Percentiles rank a stretch among this genome's conserved stretches.
Evolutionary conservation across 2,329 filamentous ascomycete species (phyloP).

Genomic region (Davidsoniella eucalypti): DNA sequence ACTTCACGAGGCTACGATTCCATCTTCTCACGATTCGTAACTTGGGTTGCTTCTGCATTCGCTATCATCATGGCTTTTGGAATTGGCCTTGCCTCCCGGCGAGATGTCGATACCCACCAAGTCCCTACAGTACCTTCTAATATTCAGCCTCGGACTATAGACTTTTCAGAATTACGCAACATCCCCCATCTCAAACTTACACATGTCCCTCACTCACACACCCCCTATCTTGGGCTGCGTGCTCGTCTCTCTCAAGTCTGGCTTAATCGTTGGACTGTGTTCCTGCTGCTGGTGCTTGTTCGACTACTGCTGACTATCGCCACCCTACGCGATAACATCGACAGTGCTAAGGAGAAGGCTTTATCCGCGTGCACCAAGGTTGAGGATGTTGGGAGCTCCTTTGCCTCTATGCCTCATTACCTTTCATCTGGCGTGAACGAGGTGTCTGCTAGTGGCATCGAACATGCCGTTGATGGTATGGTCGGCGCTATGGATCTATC

Average conservation of each 20-base stretch:
- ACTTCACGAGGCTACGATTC: no score
- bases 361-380: conserved; percentile 81
- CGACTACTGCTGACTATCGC: conserved; percentile 63
- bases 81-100: no score
- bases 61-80: no score
- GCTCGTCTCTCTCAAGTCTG: conserved; percentile 87
- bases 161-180: conserved; percentile 20
- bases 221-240: conserved; percentile 80
- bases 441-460: conserved; percentile 63
- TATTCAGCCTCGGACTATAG: conserved; percentile 23
- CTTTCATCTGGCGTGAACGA: conserved; percentile 79
- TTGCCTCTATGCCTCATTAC: conserved; percentile 98
- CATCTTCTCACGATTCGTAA: background rate
- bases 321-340: conserved; percentile 57
- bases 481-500: conserved; percentile 64
- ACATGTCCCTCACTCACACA: conserved; percentile 49
- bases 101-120: no score
- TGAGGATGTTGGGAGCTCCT: conserved; percentile 79
- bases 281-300: conserved; percentile 71
- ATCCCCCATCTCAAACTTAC: conserved; percentile 25
- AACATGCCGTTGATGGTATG: conserved; percentile 63
- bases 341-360: conserved; percentile 61
- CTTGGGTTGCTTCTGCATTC: background rate
- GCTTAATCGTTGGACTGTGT: conserved; percentile 93
- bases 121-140: conserved; percentile 20